Evolutionary conservation across 2,329 filamentous ascomycete genomes (phyloP).

Genomic region (Colletotrichum godetiae): DNA sequence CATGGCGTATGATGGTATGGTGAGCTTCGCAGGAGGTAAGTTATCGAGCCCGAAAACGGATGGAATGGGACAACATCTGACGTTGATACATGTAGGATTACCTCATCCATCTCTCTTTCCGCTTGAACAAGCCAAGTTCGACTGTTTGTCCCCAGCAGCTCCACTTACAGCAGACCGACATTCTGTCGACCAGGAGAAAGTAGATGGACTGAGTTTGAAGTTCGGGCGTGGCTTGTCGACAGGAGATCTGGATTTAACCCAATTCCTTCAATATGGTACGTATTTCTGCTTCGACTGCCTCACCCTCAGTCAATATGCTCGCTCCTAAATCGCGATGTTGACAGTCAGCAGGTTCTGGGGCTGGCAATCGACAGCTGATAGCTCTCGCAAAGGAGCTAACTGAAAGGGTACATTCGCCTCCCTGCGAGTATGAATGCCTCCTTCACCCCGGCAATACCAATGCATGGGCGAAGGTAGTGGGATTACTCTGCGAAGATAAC

Average conservation of each 20-base stretch:
- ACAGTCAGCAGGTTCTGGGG: slow-evolving; percentile 1
- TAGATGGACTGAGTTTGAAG: slow-evolving; percentile 23
- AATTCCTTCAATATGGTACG: neutral
- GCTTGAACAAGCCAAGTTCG: slow-evolving; percentile 34
- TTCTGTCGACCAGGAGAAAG: neutral
- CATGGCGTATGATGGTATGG: slow-evolving; percentile 48
- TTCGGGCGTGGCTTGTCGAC: neutral
- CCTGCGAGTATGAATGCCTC: slow-evolving; percentile 39
- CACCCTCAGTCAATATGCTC: neutral
- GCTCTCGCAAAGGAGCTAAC: slow-evolving; percentile 37
- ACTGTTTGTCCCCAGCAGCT: slow-evolving; percentile 23
- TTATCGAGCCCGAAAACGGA: too few relatives aligned
- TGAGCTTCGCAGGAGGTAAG: slow-evolving; percentile 44
- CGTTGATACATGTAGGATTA: slow-evolving; percentile 30
- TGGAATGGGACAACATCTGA: too few relatives aligned
- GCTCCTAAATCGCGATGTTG: neutral
- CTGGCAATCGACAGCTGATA: slow-evolving; percentile 37
- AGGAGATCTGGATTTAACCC: neutral
- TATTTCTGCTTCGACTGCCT: neutral
- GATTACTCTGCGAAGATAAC: slow-evolving; percentile 42
- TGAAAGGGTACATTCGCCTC: slow-evolving; percentile 38
- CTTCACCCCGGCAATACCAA: slow-evolving; percentile 46
- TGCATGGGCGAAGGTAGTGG: slow-evolving; percentile 45
- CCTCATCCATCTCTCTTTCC: slow-evolving; percentile 45
- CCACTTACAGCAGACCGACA: neutral